Evolutionary conservation across 495 filamentous ascomycete genomes (phyloP).

Genomic region (Penicilliopsis zonata): DNA sequence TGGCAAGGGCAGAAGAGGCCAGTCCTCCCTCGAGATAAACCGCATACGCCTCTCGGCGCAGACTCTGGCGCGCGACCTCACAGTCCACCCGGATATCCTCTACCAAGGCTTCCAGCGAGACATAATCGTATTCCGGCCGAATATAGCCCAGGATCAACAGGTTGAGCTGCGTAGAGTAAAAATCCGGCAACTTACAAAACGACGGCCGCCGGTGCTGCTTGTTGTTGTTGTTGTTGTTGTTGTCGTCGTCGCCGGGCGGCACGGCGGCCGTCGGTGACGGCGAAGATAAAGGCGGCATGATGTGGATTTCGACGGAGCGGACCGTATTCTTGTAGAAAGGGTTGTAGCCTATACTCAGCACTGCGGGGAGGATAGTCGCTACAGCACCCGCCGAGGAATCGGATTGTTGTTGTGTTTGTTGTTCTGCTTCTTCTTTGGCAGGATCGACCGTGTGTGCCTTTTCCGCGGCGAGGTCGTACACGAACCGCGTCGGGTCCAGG

Average conservation of each 20-base stretch:
- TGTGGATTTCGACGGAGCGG: slow-evolving; percentile 80
- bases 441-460: slow-evolving; percentile 1
- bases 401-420: slow-evolving; percentile 1
- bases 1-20: slow-evolving; percentile 6
- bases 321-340: slow-evolving; percentile 85
- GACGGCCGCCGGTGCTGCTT: slow-evolving; percentile 8
- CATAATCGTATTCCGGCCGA: slow-evolving; percentile 80
- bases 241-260: not conserved
- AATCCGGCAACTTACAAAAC: slow-evolving; percentile 49
- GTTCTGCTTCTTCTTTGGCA: not conserved
- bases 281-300: slow-evolving; percentile 48
- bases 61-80: slow-evolving; percentile 63
- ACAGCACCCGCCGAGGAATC: slow-evolving; percentile 1
- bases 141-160: slow-evolving; percentile 78
- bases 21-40: slow-evolving; percentile 35
- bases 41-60: slow-evolving; percentile 56
- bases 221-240: too few species aligned
- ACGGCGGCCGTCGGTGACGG: slow-evolving; percentile 32
- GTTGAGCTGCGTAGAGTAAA: slow-evolving; percentile 72
- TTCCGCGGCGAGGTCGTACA: slow-evolving; percentile 2
- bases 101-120: slow-evolving; percentile 66
- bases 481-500: slow-evolving; percentile 29
- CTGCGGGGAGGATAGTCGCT: slow-evolving; percentile 66
- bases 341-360: slow-evolving; percentile 93
- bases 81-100: slow-evolving; percentile 84